phyloP scores from a whole-genome alignment of 441 rosid genomes.

The Breynia disticha region DNA sequence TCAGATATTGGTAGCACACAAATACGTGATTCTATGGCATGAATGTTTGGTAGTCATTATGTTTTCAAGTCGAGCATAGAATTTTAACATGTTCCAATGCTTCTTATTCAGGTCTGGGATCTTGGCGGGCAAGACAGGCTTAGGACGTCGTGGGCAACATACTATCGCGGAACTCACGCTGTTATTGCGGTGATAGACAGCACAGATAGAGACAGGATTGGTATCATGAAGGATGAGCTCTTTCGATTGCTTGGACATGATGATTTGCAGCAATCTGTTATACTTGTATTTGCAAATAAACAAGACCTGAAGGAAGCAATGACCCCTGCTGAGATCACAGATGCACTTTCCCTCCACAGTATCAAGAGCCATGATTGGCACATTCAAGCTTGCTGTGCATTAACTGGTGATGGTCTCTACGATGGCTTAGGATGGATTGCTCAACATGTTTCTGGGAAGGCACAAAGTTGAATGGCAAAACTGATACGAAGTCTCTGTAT shows the following conservation, averaged over 20 bases:
- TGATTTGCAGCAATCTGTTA: constrained; percentile 61
- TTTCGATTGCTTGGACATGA: constrained; percentile 68
- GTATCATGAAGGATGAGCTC: constrained; percentile 81
- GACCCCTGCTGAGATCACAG: constrained; percentile 91
- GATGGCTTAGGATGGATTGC: constrained; percentile 95
- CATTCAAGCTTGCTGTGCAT: constrained; percentile 87
- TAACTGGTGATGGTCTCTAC: constrained; percentile 76
- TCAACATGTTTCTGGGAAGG: constrained; percentile 78
- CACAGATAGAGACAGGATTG: constrained; percentile 75
- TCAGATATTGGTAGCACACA: too few relatives aligned
- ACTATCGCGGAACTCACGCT: constrained; percentile 91
- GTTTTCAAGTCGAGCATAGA: not conserved
- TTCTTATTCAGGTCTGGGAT: constrained; percentile 66
- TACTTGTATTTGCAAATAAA: constrained; percentile 89
- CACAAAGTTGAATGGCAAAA: constrained; percentile 33
- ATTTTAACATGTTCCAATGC: not conserved
- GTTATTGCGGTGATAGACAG: constrained; percentile 85
- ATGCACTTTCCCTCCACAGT: constrained; percentile 83
- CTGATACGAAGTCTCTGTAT: constrained; percentile 1
- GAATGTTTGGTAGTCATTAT: not conserved
- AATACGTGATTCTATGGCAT: not conserved
- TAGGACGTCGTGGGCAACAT: constrained; percentile 91
- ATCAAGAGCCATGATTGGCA: constrained; percentile 98
- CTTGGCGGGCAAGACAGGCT: constrained; percentile 94
- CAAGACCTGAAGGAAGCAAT: constrained; percentile 94